Percentiles rank a stretch among this genome's conserved stretches.
Conservation (phyloP, 805 yeast genomes). For the Barnettozyma pratensis region DNA sequence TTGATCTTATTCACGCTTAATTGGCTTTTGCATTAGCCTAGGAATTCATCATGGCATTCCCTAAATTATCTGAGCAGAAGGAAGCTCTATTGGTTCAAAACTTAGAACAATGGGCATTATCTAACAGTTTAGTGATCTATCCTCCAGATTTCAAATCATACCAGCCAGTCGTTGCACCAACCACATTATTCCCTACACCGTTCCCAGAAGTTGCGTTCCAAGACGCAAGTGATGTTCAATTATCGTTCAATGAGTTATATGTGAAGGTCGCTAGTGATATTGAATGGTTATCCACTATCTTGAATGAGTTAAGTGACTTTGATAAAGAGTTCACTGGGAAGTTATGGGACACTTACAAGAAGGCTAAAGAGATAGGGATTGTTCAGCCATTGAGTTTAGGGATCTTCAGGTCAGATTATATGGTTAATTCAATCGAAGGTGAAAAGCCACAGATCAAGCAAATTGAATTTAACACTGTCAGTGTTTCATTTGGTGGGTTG, state of each 20-base stretch:
- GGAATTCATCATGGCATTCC: constrained; percentile 18
- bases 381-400: constrained; percentile 73
- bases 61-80: constrained; percentile 25
- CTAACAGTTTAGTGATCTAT: constrained; percentile 80
- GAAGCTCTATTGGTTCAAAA: constrained; percentile 35
- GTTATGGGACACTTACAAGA: constrained; percentile 54
- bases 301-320: constrained; percentile 47
- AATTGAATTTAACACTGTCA: constrained; percentile 93
- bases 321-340: constrained; percentile 82
- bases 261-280: constrained; percentile 53
- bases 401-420: constrained; percentile 84
- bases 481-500: constrained; percentile 92
- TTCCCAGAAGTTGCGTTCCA: constrained; percentile 65
- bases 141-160: constrained; percentile 48
- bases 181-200: constrained; percentile 88
- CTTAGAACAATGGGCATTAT: constrained; percentile 68
- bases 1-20: neutral
- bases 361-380: constrained; percentile 44
- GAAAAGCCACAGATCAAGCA: constrained; percentile 61
- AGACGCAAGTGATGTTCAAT: constrained; percentile 62
- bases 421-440: constrained; percentile 50
- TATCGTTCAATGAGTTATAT: constrained; percentile 67
- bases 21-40: neutral
- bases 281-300: constrained; percentile 59
- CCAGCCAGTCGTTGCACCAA: constrained; percentile 66